Conservation (phyloP, 139 green algal genomes). For the Micractinium sp. region DNA sequence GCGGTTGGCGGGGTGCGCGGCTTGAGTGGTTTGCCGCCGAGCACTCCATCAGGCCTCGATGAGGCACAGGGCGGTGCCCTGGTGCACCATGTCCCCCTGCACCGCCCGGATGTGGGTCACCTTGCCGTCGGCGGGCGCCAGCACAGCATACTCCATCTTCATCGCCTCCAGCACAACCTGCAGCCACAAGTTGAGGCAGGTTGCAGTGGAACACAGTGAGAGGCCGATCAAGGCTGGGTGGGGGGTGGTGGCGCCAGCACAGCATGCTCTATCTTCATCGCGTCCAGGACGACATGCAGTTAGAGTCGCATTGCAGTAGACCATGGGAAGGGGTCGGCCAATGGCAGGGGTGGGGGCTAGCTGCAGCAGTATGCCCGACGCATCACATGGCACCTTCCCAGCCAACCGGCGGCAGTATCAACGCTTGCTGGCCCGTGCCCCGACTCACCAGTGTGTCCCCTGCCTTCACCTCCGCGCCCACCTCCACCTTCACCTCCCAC, state of each 20-base stretch:
- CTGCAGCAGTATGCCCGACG: neutral
- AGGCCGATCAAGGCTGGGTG: too few relatives aligned
- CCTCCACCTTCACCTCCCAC: constrained; percentile 48
- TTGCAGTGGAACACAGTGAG: too few relatives aligned
- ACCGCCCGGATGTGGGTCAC: constrained; percentile 24
- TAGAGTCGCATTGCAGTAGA: too few relatives aligned
- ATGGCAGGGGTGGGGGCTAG: too few relatives aligned
- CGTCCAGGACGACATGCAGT: constrained; percentile 71
- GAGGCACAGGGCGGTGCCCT: constrained; percentile 36
- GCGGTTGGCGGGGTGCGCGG: too few relatives aligned
- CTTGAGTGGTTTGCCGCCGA: too few relatives aligned
- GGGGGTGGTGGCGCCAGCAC: neutral
- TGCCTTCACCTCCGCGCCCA: constrained; percentile 42
- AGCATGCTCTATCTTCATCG: constrained; percentile 86
- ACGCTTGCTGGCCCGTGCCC: neutral
- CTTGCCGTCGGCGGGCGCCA: constrained; percentile 26
- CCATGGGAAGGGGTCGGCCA: too few relatives aligned
- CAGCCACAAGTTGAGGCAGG: neutral
- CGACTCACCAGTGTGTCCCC: constrained; percentile 53
- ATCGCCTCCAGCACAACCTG: constrained; percentile 81
- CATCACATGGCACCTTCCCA: too few relatives aligned
- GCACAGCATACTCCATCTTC: constrained; percentile 79
- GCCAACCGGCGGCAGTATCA: too few relatives aligned
- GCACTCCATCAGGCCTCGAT: neutral
- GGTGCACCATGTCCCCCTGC: constrained; percentile 43